A percentile compares a stretch with the other conserved stretches of the same genome.
phyloP scores from a whole-genome alignment of 1,139 yeast genomes.

The Sugiyamaella novakii region DNA sequence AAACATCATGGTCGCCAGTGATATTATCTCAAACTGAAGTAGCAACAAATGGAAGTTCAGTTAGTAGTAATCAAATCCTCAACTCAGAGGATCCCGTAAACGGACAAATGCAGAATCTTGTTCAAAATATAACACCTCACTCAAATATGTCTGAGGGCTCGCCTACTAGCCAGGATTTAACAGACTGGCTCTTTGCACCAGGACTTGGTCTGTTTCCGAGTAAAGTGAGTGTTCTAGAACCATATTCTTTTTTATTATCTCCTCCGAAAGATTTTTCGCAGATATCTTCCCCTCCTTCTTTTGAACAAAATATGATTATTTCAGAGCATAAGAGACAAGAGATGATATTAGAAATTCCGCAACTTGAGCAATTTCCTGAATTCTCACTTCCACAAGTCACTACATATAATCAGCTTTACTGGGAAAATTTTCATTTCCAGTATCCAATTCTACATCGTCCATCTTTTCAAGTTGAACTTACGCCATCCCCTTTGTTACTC shows the following conservation, averaged over 20 bases:
- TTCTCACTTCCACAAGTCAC: conserved; percentile 26
- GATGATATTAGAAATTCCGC: conserved; percentile 24
- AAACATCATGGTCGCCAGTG: background rate
- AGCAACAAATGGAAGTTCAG: background rate
- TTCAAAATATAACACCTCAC: background rate
- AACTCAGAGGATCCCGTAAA: too few relatives aligned
- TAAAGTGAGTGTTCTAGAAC: conserved; percentile 8
- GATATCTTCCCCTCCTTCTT: conserved; percentile 26
- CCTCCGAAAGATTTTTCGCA: conserved; percentile 21
- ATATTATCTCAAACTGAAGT: background rate
- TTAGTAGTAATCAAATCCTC: background rate
- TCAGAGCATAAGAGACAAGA: conserved; percentile 28
- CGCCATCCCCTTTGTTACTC: conserved; percentile 57
- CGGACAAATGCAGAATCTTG: background rate
- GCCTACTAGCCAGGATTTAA: conserved; percentile 18
- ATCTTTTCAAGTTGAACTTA: conserved; percentile 56
- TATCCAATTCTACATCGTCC: conserved; percentile 65
- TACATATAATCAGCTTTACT: conserved; percentile 42
- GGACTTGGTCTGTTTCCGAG: conserved; percentile 17
- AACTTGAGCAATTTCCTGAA: conserved; percentile 20
- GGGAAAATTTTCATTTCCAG: conserved; percentile 65
- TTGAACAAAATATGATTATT: conserved; percentile 22
- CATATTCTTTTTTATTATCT: conserved; percentile 16
- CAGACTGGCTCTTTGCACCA: conserved; percentile 21
- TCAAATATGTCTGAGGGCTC: conserved; percentile 4